phyloP scores from a whole-genome alignment of 805 yeast genomes.

The Starmerella asiatica region DNA sequence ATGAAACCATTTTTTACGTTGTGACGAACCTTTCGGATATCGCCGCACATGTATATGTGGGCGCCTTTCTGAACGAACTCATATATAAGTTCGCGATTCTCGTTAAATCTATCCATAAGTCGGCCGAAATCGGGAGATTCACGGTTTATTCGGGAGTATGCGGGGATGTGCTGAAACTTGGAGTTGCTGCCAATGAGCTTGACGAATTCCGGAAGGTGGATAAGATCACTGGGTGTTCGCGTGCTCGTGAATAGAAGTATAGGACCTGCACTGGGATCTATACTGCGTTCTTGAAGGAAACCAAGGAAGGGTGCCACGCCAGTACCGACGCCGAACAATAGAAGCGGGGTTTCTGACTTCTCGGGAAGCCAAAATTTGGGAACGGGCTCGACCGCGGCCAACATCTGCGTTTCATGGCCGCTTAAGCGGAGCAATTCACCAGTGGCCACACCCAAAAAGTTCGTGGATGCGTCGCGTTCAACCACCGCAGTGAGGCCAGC shows the following conservation, averaged over 20 bases:
- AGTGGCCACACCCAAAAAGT: constrained; percentile 19
- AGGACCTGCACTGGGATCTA: constrained; percentile 11
- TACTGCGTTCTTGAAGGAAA: constrained; percentile 58
- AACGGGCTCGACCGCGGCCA: constrained; percentile 37
- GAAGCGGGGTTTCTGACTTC: constrained; percentile 55
- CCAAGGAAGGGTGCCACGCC: constrained; percentile 88
- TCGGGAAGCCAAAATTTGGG: constrained; percentile 69
- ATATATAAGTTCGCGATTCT: constrained; percentile 9
- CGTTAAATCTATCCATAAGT: constrained; percentile 7
- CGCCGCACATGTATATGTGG: constrained; percentile 18
- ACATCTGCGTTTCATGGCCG: not conserved
- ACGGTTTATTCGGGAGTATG: constrained; percentile 11
- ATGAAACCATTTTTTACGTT: constrained; percentile 9
- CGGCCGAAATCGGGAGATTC: constrained; percentile 3
- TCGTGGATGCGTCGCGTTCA: constrained; percentile 29
- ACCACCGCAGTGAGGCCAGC: constrained; percentile 70
- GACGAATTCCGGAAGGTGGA: constrained; percentile 12
- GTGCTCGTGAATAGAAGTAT: constrained; percentile 16
- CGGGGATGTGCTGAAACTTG: constrained; percentile 11
- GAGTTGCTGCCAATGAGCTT: not conserved
- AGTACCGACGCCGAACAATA: constrained; percentile 79
- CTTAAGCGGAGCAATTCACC: constrained; percentile 6
- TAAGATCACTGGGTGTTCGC: constrained; percentile 13
- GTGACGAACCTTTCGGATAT: constrained; percentile 14
- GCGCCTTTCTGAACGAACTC: constrained; percentile 14